These are phyloP conservation scores for Fagopyrum tataricum DNA, from an alignment of 148 eudicot genomes.

Conservation along the genomic window DNA sequence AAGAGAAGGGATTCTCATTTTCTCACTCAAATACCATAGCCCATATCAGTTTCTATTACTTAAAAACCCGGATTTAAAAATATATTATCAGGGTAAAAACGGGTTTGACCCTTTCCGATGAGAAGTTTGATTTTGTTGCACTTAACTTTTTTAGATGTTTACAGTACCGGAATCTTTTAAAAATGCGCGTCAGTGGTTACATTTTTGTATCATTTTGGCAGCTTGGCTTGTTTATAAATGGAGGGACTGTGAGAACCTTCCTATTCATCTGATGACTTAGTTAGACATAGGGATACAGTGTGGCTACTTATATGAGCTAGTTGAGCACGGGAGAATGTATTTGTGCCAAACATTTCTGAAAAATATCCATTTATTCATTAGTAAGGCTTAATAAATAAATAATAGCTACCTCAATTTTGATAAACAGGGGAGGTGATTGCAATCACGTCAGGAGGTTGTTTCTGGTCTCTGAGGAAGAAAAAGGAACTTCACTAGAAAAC, in stretches of 20 bases:
- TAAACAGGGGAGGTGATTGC: background rate
- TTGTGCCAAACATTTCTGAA: background rate
- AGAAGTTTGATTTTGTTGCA: too few species aligned
- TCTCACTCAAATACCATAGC: too few species aligned
- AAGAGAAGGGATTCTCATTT: too few species aligned
- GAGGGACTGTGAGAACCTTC: background rate
- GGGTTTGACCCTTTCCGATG: too few species aligned
- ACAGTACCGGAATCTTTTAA: too few species aligned
- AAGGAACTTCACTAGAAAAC: background rate
- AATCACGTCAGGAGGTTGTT: background rate
- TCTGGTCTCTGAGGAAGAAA: slow-evolving; percentile 1
- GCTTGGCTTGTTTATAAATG: too few species aligned
- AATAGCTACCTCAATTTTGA: background rate
- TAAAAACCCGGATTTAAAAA: too few species aligned
- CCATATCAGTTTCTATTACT: too few species aligned
- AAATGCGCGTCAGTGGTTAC: too few species aligned
- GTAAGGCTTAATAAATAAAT: background rate
- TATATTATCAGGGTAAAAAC: too few species aligned
- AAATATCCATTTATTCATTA: background rate
- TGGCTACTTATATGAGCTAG: background rate
- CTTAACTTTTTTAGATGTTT: too few species aligned
- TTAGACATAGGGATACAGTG: background rate
- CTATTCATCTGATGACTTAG: background rate
- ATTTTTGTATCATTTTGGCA: too few species aligned
- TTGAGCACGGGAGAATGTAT: background rate